Evolutionary conservation across 176 grass and related monocot genomes (phyloP).

Genomic region (Pontederia crassipes): DNA sequence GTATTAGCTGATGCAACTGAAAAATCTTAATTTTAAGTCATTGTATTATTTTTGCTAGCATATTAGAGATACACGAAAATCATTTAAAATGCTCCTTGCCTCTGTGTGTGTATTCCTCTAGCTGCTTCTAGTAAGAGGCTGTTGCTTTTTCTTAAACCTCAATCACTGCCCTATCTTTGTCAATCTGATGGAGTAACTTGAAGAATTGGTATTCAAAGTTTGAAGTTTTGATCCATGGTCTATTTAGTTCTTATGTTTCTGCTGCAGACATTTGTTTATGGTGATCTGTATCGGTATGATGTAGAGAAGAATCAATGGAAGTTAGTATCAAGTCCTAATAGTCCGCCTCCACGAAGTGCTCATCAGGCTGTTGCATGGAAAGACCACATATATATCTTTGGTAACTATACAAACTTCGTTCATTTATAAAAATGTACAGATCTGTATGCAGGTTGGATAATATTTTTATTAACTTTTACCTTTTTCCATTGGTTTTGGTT

Average conservation of each 20-base stretch:
- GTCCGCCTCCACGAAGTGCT: conserved; percentile 91
- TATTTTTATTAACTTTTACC: conserved; percentile 4
- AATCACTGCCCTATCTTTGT: neutral
- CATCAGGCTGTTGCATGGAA: conserved; percentile 92
- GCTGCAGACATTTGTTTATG: conserved; percentile 93
- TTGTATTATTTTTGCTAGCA: too few relatives aligned
- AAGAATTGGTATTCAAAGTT: neutral
- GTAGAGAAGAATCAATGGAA: conserved; percentile 99
- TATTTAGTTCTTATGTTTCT: conserved; percentile 10
- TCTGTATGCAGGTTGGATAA: conserved; percentile 15
- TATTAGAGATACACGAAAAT: too few relatives aligned
- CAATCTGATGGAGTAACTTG: neutral
- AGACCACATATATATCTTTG: conserved; percentile 94
- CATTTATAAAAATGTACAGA: too few relatives aligned
- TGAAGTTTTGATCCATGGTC: neutral
- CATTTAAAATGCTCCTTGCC: too few relatives aligned
- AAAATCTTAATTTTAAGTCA: too few relatives aligned
- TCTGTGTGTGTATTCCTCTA: too few relatives aligned
- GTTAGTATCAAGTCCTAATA: conserved; percentile 90
- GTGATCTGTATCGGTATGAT: conserved; percentile 95
- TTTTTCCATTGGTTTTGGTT: conserved; percentile 3
- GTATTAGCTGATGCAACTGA: too few relatives aligned
- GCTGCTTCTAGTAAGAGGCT: too few relatives aligned
- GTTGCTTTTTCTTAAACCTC: too few relatives aligned
- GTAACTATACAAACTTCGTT: conserved; percentile 34